Evolutionary conservation across 2,329 filamentous ascomycete genomes (phyloP), one percentile per base, ranked within the genome.

Genomic region (Sporothrix dimorphospora): DNA sequence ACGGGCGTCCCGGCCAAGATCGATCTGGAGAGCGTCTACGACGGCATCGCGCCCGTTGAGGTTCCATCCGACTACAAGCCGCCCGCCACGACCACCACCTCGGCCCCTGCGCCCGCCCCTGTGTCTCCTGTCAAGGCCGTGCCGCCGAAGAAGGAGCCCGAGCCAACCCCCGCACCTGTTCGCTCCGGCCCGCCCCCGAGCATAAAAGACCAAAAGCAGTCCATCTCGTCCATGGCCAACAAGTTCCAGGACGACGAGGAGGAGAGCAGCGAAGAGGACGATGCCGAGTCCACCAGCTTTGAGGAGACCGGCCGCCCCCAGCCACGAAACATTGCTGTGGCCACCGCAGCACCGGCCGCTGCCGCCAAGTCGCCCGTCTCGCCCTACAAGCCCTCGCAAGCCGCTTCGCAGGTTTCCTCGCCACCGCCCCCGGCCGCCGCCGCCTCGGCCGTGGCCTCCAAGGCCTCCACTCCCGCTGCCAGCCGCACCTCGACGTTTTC

Each of bases 21-120:
- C 79, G 95, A 96, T 76, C 89, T 99, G 77, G 94, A 97, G 81
- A 94, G 92, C 77, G 82, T 98, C 65, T 98, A 97, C 81, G 94
- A 97, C 53, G 94, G 94, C 71, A 88, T 88, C 74, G 92, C 90
- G 6, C 90, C 94, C 4, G 89, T 92, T 77, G 94, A 97, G 82
- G 87, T 97, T 21, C 80, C 91, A 5, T 84, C 90, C 7, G 89
- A 92, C 77, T 90, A 89, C 80, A 92, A 90, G 80, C 84, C 91
- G 30, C 68, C 71, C 0, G 81, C 86, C 11, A 79, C 83, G 0
- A 71, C 83, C 24, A 80, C 83, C 70, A 80, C 83, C 73, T 80
- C 83, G 67, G 81, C 81, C 1, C 81, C 86, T 0, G 78, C 84
- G 30, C 81, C 86, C 30, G 78, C 82, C 45, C 79, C 84, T 66